These are phyloP conservation scores for Paecilomyces sp. DNA, from an alignment of 2,329 filamentous ascomycete species.

Conservation along the genomic window DNA sequence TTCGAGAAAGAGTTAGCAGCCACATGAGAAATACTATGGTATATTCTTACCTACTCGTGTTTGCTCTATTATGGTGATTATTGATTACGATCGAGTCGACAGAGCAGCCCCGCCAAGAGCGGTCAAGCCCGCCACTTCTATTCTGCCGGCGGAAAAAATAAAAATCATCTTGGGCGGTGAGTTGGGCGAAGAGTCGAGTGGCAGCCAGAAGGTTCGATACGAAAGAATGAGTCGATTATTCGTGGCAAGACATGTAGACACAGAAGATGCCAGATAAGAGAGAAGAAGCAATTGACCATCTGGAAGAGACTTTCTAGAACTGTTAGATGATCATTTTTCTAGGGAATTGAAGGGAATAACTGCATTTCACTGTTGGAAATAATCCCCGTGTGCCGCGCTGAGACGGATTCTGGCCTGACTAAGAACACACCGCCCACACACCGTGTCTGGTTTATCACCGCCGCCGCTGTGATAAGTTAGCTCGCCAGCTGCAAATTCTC, in stretches of 20 bases:
- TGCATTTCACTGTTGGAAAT: too few relatives aligned
- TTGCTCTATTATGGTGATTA: neutral
- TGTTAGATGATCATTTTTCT: too few relatives aligned
- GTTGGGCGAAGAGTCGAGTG: conserved; percentile 16
- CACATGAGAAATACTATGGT: neutral
- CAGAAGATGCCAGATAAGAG: too few relatives aligned
- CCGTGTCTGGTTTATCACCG: conserved; percentile 14
- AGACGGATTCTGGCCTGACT: too few relatives aligned
- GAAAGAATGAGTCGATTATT: neutral
- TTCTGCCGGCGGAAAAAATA: conserved; percentile 4
- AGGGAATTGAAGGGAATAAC: too few relatives aligned
- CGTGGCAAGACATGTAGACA: neutral
- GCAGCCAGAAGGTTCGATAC: conserved; percentile 35
- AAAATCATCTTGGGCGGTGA: conserved; percentile 1
- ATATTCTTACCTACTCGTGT: too few relatives aligned
- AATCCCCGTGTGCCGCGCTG: too few relatives aligned
- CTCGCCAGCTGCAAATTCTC: conserved; percentile 32
- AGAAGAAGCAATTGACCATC: too few relatives aligned
- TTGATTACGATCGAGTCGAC: neutral
- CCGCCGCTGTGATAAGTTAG: conserved; percentile 20
- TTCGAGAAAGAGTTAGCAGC: neutral
- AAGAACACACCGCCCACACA: conserved; percentile 11
- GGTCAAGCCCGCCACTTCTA: conserved; percentile 14
- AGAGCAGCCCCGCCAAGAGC: conserved; percentile 13
- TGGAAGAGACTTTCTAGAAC: too few relatives aligned